phyloP scores from a whole-genome alignment of 2,329 filamentous ascomycete species.

The Neofusicoccum sp. region DNA sequence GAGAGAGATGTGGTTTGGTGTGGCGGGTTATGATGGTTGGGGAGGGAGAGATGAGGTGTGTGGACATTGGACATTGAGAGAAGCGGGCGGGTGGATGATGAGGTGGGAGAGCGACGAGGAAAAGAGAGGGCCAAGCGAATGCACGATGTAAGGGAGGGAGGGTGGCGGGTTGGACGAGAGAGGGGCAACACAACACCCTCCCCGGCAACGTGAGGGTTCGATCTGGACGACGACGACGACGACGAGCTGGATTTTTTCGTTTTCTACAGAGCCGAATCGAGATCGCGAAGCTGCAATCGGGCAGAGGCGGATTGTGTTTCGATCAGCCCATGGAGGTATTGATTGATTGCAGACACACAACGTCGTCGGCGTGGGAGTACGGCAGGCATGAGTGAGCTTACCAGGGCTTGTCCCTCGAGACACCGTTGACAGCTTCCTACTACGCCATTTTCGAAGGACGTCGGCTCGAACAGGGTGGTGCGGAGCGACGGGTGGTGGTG shows the following conservation, averaged over 20 bases:
- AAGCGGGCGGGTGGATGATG: too few relatives aligned
- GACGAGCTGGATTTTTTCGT: too few relatives aligned
- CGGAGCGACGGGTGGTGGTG: slow-evolving; percentile 12
- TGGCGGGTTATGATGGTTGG: background rate
- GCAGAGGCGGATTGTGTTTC: background rate
- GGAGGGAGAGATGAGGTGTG: too few relatives aligned
- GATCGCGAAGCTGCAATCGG: background rate
- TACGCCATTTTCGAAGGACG: slow-evolving; percentile 2
- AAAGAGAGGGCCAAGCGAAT: too few relatives aligned
- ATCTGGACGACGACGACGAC: background rate
- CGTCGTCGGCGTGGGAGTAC: background rate
- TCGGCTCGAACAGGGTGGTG: slow-evolving; percentile 10
- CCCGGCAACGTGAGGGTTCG: too few relatives aligned
- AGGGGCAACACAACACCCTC: background rate
- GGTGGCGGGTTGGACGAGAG: background rate
- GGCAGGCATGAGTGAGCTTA: background rate
- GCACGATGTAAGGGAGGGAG: too few relatives aligned
- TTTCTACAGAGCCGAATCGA: background rate
- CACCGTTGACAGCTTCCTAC: background rate
- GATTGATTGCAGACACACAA: background rate
- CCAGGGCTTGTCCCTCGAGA: background rate
- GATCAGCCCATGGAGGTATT: background rate
- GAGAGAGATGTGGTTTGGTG: background rate
- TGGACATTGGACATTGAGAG: too few relatives aligned
- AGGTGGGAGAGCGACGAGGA: too few relatives aligned